These are phyloP conservation scores for Podaxis carcinomalis DNA, from an alignment of 768 basidiomycete species.

Conservation along the genomic window DNA sequence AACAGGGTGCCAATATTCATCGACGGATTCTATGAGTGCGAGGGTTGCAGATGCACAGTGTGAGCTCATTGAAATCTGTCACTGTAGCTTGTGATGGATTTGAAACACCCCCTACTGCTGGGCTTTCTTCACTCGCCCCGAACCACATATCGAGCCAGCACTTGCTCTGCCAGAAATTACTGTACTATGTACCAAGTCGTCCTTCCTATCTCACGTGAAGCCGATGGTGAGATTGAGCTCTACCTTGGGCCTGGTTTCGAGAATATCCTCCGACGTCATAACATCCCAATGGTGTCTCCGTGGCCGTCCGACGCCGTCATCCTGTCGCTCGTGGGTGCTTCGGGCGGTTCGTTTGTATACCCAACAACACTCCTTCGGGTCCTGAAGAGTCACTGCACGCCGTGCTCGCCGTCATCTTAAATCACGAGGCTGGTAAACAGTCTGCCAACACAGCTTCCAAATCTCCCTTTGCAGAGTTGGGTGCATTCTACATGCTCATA, in stretches of 20 bases:
- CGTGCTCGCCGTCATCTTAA: neutral
- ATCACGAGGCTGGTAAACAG: neutral
- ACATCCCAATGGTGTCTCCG: neutral
- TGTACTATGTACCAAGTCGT: neutral
- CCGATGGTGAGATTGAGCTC: slow-evolving; percentile 3
- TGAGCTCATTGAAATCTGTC: neutral
- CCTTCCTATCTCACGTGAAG: neutral
- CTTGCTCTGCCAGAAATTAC: neutral
- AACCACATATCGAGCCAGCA: neutral
- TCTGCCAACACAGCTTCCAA: neutral
- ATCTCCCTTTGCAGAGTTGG: slow-evolving; percentile 11
- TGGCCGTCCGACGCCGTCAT: slow-evolving; percentile 14
- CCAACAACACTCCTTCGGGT: slow-evolving; percentile 22
- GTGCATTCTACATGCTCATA: slow-evolving; percentile 14
- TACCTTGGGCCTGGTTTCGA: slow-evolving; percentile 4
- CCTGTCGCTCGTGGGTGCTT: slow-evolving; percentile 13
- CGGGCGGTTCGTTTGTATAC: slow-evolving; percentile 23
- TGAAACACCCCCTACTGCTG: neutral
- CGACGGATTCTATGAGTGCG: neutral
- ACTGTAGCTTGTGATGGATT: neutral
- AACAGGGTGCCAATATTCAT: neutral
- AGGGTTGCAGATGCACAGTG: neutral
- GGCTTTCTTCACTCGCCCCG: slow-evolving; percentile 2
- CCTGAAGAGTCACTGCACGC: neutral
- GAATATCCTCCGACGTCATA: neutral